These are phyloP conservation scores for Allium sativum DNA, from an alignment of 106 monocot genomes.

Conservation along the genomic window DNA sequence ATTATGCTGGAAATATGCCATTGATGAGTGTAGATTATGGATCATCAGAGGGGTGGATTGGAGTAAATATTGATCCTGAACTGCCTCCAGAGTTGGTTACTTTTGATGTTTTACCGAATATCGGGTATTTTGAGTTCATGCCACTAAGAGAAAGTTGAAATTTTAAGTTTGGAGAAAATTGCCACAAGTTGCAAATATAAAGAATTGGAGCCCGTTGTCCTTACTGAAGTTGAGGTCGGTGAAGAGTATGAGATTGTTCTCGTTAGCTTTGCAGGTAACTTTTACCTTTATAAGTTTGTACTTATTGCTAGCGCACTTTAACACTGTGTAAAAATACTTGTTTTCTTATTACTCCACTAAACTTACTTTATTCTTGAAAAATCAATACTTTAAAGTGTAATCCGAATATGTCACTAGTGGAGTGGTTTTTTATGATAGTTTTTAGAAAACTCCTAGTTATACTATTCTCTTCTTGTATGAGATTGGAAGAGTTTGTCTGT, in stretches of 20 bases:
- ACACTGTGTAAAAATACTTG: too few relatives aligned
- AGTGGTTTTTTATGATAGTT: too few relatives aligned
- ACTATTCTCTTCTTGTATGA: too few relatives aligned
- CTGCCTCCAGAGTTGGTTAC: conserved; percentile 43
- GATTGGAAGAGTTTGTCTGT: too few relatives aligned
- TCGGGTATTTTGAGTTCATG: conserved; percentile 84
- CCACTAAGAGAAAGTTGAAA: conserved; percentile 31
- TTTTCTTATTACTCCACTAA: too few relatives aligned
- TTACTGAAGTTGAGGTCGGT: conserved; percentile 60
- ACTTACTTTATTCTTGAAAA: too few relatives aligned
- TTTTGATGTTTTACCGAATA: conserved; percentile 68
- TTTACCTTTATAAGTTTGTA: too few relatives aligned
- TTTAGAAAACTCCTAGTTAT: too few relatives aligned
- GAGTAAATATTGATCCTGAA: conserved; percentile 48
- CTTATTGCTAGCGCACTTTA: too few relatives aligned
- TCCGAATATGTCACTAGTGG: too few relatives aligned
- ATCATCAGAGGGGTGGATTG: conserved; percentile 79
- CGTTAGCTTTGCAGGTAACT: too few relatives aligned
- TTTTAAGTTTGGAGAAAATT: conserved; percentile 1
- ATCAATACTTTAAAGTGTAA: too few relatives aligned
- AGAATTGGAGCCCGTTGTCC: conserved; percentile 59
- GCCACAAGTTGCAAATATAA: conserved; percentile 19
- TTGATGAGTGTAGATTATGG: conserved; percentile 79
- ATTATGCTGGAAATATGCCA: conserved; percentile 69
- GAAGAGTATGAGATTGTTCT: conserved; percentile 65